Evolutionary conservation across 2,329 filamentous ascomycete genomes (phyloP).

Genomic region (Tolypocladium cylindrosporum): DNA sequence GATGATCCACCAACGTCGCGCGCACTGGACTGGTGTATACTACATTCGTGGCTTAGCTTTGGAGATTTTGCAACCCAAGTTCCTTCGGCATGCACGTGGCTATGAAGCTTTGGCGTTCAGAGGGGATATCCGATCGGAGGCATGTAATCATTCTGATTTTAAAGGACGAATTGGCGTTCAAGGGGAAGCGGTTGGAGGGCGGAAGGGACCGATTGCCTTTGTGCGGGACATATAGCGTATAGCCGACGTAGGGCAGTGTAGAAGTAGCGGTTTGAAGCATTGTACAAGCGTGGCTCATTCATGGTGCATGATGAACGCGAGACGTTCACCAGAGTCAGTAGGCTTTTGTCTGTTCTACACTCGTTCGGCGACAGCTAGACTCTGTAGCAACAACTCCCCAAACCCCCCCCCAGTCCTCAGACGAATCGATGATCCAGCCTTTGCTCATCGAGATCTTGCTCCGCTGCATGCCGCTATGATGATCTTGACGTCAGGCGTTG

Average conservation of each 20-base stretch:
- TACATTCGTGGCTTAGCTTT: not conserved
- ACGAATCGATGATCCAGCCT: not conserved
- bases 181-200: not conserved
- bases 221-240: not conserved
- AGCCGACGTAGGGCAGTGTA: not conserved
- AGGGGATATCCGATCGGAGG: not conserved
- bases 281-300: not conserved
- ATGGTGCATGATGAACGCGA: not conserved
- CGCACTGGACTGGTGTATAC: not conserved
- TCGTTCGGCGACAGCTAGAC: not conserved
- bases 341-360: too few relatives aligned
- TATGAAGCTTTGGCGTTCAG: not conserved
- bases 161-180: not conserved
- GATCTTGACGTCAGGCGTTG: not conserved
- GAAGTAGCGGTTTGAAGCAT: not conserved
- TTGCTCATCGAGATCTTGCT: not conserved
- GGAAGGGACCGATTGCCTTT: not conserved
- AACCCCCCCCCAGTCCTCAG: too few relatives aligned
- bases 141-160: not conserved
- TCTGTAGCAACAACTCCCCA: not conserved
- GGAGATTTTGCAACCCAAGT: not conserved
- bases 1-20: slow-evolving; percentile 11
- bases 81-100: not conserved
- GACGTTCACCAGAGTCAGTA: not conserved
- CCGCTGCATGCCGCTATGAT: not conserved